Conservation (phyloP, 1,139 yeast species). For the Lodderomyces margitis region DNA sequence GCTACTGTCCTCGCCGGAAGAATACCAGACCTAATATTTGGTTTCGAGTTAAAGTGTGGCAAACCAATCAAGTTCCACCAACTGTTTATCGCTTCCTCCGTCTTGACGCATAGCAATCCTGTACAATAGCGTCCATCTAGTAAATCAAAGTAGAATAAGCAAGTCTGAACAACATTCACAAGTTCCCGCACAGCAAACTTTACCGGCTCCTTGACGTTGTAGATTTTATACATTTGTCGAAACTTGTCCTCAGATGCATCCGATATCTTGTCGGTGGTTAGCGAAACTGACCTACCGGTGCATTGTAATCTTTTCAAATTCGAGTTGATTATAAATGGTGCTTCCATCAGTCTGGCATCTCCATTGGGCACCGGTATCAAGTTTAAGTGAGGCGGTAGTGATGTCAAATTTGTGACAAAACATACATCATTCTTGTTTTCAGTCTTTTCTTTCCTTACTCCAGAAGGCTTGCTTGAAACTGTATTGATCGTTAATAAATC, state of each 20-base stretch:
- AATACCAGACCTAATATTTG: conserved; percentile 46
- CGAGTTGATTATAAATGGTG: conserved; percentile 66
- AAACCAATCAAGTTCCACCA: conserved; percentile 88
- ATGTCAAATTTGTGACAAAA: conserved; percentile 77
- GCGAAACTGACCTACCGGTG: conserved; percentile 77
- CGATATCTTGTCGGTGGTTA: conserved; percentile 61
- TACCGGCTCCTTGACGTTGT: conserved; percentile 47
- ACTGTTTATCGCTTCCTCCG: conserved; percentile 63
- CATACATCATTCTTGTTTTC: conserved; percentile 37
- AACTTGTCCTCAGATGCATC: conserved; percentile 84
- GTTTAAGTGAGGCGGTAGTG: conserved; percentile 73
- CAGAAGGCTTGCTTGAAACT: conserved; percentile 7
- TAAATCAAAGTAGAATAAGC: conserved; percentile 74
- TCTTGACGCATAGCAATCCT: conserved; percentile 76
- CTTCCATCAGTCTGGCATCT: conserved; percentile 51
- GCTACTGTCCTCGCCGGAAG: conserved; percentile 68
- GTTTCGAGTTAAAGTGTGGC: conserved; percentile 53
- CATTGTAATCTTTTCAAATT: conserved; percentile 77
- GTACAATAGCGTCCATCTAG: conserved; percentile 72
- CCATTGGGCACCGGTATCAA: conserved; percentile 71
- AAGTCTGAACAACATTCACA: conserved; percentile 69
- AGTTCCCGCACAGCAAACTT: conserved; percentile 72
- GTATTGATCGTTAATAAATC: conserved; percentile 11
- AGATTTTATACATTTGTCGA: conserved; percentile 65
- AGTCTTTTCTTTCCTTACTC: conserved; percentile 6